These are phyloP conservation scores for Gonium pectorale DNA, from an alignment of 139 green algal genomes.

Conservation along the genomic window DNA sequence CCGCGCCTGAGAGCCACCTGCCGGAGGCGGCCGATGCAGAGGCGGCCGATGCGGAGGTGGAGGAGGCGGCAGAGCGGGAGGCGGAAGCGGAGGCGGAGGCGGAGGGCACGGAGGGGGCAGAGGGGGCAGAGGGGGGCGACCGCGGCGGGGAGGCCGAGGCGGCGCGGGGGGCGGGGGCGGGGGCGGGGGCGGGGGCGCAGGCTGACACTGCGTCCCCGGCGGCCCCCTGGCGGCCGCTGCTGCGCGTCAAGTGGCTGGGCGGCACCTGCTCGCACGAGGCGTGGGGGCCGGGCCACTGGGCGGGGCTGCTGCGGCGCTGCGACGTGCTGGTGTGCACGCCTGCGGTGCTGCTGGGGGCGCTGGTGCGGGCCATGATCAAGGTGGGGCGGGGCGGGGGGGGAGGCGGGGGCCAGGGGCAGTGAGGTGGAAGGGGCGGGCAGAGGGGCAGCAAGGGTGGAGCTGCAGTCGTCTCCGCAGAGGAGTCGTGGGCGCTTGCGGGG, in stretches of 20 bases:
- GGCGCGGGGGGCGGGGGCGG: too few relatives aligned
- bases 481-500: too few relatives aligned
- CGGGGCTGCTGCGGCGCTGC: neutral
- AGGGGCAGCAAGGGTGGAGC: too few relatives aligned
- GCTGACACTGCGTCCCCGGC: too few relatives aligned
- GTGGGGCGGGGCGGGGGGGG: neutral
- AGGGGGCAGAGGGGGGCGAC: too few relatives aligned
- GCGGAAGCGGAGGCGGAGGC: neutral
- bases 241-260: conserved; percentile 19
- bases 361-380: conserved; percentile 30
- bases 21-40: neutral
- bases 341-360: conserved; percentile 43
- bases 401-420: too few relatives aligned
- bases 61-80: neutral
- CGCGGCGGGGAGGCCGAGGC: too few relatives aligned
- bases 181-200: too few relatives aligned
- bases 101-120: too few relatives aligned
- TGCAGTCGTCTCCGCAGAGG: too few relatives aligned
- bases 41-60: neutral
- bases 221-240: too few relatives aligned
- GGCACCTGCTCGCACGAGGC: neutral
- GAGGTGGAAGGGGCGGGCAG: too few relatives aligned
- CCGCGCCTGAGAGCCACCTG: neutral
- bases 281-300: neutral
- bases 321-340: conserved; percentile 35